Conservation (phyloP, 2,329 filamentous ascomycete genomes). For the Monosporascus sp. region DNA sequence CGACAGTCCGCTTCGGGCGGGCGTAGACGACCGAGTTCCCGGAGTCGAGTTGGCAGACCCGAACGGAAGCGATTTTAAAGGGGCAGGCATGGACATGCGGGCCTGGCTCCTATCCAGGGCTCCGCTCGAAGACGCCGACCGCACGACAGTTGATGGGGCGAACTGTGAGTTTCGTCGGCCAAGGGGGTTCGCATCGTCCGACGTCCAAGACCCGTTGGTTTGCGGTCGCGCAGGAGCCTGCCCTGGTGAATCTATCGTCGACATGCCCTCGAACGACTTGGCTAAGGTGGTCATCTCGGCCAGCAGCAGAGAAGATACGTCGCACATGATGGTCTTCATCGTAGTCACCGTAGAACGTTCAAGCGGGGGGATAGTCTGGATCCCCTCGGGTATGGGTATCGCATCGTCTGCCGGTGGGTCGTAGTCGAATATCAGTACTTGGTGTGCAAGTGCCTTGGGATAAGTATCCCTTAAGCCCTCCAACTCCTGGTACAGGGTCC, state of each 20-base stretch:
- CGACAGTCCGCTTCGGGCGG: conserved; percentile 42
- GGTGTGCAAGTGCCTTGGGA: conserved; percentile 71
- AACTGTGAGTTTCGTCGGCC: conserved; percentile 54
- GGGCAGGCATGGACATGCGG: conserved; percentile 77
- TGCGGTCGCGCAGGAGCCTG: conserved; percentile 37
- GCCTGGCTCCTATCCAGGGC: conserved; percentile 54
- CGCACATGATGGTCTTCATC: conserved; percentile 74
- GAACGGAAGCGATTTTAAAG: conserved; percentile 41
- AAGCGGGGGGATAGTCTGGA: conserved; percentile 64
- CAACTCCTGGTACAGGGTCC: conserved; percentile 60
- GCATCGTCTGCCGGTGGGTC: conserved; percentile 40
- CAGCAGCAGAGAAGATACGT: conserved; percentile 67
- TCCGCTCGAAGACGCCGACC: conserved; percentile 50
- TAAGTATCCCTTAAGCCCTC: conserved; percentile 67
- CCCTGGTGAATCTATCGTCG: conserved; percentile 72
- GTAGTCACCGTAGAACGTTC: conserved; percentile 70
- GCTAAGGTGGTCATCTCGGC: conserved; percentile 72
- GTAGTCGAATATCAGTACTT: conserved; percentile 76
- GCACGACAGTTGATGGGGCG: conserved; percentile 37
- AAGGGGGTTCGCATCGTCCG: conserved; percentile 34
- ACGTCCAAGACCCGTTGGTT: conserved; percentile 38
- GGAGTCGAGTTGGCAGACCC: conserved; percentile 42
- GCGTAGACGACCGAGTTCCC: conserved; percentile 42
- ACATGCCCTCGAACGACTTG: conserved; percentile 66
- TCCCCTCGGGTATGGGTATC: conserved; percentile 58